Evolutionary conservation across 2,329 filamentous ascomycete species (phyloP).

Genomic region (Fusarium udum): DNA sequence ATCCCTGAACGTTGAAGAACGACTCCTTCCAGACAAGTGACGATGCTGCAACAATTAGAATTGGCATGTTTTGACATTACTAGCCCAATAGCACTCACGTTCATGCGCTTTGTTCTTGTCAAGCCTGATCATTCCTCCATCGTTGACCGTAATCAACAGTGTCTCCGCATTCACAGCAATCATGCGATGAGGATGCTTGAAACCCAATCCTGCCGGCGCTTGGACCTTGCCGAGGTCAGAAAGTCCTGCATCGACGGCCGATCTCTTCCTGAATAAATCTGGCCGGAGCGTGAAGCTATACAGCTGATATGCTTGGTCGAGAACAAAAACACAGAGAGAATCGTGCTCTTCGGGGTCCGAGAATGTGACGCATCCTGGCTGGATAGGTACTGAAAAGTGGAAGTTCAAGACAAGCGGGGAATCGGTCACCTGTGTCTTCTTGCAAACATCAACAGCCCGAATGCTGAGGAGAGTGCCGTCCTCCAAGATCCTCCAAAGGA

Average conservation of each 20-base stretch:
- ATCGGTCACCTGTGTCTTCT: slow-evolving; percentile 71
- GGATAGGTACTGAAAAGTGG: slow-evolving; percentile 77
- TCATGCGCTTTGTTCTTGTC: slow-evolving; percentile 64
- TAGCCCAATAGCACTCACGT: slow-evolving; percentile 49
- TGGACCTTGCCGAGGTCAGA: slow-evolving; percentile 80
- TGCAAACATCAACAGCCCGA: slow-evolving; percentile 82
- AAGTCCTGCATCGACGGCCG: slow-evolving; percentile 77
- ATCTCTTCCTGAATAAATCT: slow-evolving; percentile 79
- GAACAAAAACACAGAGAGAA: slow-evolving; percentile 78
- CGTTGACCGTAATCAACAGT: slow-evolving; percentile 81
- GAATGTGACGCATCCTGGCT: slow-evolving; percentile 81
- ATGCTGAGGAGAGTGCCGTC: slow-evolving; percentile 83
- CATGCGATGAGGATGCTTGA: slow-evolving; percentile 83
- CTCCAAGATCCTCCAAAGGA: slow-evolving; percentile 90
- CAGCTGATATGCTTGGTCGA: slow-evolving; percentile 81
- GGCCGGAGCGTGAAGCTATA: slow-evolving; percentile 86
- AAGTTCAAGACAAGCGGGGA: slow-evolving; percentile 81
- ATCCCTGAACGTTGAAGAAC: slow-evolving; percentile 78
- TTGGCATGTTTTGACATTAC: background rate
- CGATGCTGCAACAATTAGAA: slow-evolving; percentile 38
- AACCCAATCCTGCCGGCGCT: slow-evolving; percentile 75
- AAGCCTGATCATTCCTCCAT: slow-evolving; percentile 79
- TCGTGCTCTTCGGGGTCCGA: slow-evolving; percentile 83
- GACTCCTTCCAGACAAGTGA: slow-evolving; percentile 70
- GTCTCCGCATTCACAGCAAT: slow-evolving; percentile 77